These are phyloP conservation scores for Lentinula raphanica DNA, from an alignment of 768 basidiomycete genomes.

Conservation along the genomic window DNA sequence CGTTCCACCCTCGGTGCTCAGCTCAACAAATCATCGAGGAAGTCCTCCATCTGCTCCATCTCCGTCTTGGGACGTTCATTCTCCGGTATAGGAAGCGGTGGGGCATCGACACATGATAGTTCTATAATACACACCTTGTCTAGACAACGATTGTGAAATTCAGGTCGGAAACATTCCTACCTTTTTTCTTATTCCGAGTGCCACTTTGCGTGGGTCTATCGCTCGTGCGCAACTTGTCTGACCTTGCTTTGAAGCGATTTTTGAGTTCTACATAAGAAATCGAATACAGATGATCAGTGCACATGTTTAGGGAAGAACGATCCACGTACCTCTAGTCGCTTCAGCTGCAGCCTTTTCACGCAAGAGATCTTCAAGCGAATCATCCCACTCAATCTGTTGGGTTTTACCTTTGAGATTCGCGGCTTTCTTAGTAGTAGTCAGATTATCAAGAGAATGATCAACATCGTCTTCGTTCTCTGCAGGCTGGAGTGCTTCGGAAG, in stretches of 20 bases:
- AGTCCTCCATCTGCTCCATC: conserved; percentile 15
- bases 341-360: conserved; percentile 72
- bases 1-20: not conserved
- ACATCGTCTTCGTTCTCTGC: conserved; percentile 46
- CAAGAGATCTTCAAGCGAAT: conserved; percentile 55
- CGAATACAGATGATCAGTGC: not conserved
- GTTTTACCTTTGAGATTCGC: conserved; percentile 52
- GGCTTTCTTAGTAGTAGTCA: conserved; percentile 13
- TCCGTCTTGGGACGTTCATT: conserved; percentile 2
- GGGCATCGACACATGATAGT: conserved; percentile 14
- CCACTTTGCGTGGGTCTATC: conserved; percentile 25
- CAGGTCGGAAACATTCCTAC: conserved; percentile 15
- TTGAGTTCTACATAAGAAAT: conserved; percentile 44
- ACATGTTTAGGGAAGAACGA: too few relatives aligned
- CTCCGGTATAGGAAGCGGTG: conserved; percentile 15
- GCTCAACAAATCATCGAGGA: conserved; percentile 11
- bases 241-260: conserved; percentile 50
- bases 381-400: conserved; percentile 64
- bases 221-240: conserved; percentile 35
- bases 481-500: conserved; percentile 15
- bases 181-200: conserved; percentile 32
- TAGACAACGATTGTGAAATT: not conserved
- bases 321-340: conserved; percentile 68
- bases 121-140: not conserved
- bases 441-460: conserved; percentile 47